A percentile compares a stretch with the other conserved stretches of the same genome.
Conservation (phyloP, 208 protist genomes). For the Crithidia thermophila region DNA sequence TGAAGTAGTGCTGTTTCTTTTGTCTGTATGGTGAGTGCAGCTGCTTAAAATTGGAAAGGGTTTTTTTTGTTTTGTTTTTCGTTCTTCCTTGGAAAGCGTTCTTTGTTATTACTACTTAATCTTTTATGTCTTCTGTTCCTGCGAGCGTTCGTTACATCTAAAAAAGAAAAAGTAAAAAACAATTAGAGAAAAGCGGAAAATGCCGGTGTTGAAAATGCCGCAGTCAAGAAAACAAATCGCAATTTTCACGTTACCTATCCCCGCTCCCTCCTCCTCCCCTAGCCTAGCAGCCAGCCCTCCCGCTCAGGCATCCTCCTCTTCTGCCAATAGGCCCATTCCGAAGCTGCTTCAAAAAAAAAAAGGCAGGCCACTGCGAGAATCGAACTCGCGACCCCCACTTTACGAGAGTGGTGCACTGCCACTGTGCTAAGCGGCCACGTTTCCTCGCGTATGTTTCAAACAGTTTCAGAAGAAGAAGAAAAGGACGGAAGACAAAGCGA, state of each 20-base stretch:
- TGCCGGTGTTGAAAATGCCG: too few species aligned
- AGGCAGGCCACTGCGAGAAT: conserved; percentile 94
- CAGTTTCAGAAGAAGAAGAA: background rate
- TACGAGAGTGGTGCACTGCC: conserved; percentile 96
- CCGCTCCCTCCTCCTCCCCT: too few species aligned
- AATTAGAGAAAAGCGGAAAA: too few species aligned
- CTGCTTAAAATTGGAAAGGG: too few species aligned
- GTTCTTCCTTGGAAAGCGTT: background rate
- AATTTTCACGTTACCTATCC: too few species aligned
- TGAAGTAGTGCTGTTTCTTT: conserved; percentile 26
- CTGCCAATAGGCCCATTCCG: too few species aligned
- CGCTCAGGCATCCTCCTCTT: too few species aligned
- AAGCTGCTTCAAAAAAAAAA: conserved; percentile 19
- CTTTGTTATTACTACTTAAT: background rate
- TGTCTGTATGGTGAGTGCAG: too few species aligned
- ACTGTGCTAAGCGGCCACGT: conserved; percentile 94
- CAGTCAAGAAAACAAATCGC: too few species aligned
- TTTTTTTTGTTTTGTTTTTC: conserved; percentile 8
- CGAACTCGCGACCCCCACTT: conserved; percentile 96
- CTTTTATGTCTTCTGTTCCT: background rate
- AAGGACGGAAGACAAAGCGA: background rate
- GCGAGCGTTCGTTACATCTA: background rate
- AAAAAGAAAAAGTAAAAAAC: too few species aligned
- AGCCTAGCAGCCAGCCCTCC: too few species aligned
- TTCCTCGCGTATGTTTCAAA: background rate